phyloP scores from a whole-genome alignment of 176 grass and related monocot species.

The Cenchrus fungigraminus region DNA sequence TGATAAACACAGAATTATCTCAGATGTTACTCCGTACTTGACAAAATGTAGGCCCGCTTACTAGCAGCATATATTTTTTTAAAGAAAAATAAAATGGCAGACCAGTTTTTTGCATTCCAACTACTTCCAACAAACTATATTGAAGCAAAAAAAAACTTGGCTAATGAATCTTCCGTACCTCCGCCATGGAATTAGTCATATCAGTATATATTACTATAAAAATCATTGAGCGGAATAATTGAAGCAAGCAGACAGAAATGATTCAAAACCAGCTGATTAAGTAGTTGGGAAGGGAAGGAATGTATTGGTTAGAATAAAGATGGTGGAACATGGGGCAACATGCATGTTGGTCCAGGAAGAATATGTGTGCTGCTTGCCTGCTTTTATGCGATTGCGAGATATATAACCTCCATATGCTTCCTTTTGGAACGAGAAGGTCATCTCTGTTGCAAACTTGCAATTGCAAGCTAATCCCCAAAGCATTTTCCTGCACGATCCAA shows the following conservation, averaged over 20 bases:
- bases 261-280: background rate
- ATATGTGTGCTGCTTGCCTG: background rate
- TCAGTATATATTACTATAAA: background rate
- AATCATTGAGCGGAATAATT: background rate
- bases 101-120: no score
- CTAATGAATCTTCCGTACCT: background rate
- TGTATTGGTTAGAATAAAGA: background rate
- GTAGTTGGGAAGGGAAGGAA: background rate
- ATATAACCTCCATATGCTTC: background rate
- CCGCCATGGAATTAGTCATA: background rate
- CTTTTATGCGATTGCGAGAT: background rate
- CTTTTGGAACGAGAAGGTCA: background rate
- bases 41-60: no score
- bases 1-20: no score
- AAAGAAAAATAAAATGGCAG: no score
- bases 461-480: background rate
- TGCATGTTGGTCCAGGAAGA: slow-evolving; percentile 20
- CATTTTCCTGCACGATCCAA: no score
- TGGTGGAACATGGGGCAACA: slow-evolving; percentile 46
- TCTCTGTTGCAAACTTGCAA: background rate
- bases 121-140: no score
- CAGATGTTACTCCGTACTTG: no score
- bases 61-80: no score
- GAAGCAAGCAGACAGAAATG: background rate
- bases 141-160: no score